phyloP scores from a whole-genome alignment of 2,329 filamentous ascomycete genomes.

The Coleophoma crateriformis region DNA sequence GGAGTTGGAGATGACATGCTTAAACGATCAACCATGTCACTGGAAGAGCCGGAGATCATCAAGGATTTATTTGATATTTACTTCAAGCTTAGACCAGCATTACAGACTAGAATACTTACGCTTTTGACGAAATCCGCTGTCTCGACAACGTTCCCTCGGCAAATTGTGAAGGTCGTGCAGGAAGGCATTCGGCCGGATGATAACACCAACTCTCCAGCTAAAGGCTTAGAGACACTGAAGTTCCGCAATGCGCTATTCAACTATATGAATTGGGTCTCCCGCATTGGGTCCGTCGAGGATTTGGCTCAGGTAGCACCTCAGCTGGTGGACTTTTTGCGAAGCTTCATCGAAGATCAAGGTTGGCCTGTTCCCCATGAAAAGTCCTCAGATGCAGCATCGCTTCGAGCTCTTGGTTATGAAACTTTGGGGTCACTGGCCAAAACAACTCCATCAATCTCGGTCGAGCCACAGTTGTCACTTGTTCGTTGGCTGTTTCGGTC shows the following conservation, averaged over 20 bases:
- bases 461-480: conserved; percentile 43
- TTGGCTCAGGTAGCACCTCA: conserved; percentile 61
- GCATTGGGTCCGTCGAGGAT: conserved; percentile 57
- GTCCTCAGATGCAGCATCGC: conserved; percentile 53
- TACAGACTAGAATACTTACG: conserved; percentile 71
- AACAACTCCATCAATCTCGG: conserved; percentile 53
- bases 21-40: conserved; percentile 69
- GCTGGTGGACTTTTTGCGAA: conserved; percentile 62
- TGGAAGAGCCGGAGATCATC: conserved; percentile 65
- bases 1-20: conserved; percentile 85
- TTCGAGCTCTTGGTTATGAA: conserved; percentile 82
- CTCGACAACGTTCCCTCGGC: conserved; percentile 63
- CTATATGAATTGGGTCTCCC: conserved; percentile 82
- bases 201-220: conserved; percentile 24
- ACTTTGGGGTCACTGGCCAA: conserved; percentile 77
- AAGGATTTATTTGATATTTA: conserved; percentile 68
- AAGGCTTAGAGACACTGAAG: conserved; percentile 61
- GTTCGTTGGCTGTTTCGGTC: conserved; percentile 80
- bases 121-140: conserved; percentile 71
- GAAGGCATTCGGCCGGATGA: conserved; percentile 50
- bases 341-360: conserved; percentile 74
- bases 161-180: conserved; percentile 65
- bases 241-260: conserved; percentile 78
- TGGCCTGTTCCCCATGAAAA: conserved; percentile 67
- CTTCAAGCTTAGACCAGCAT: conserved; percentile 62